These are phyloP conservation scores for Mortierella sp. DNA, from an alignment of 371 early-diverging fungal species.

Conservation along the genomic window DNA sequence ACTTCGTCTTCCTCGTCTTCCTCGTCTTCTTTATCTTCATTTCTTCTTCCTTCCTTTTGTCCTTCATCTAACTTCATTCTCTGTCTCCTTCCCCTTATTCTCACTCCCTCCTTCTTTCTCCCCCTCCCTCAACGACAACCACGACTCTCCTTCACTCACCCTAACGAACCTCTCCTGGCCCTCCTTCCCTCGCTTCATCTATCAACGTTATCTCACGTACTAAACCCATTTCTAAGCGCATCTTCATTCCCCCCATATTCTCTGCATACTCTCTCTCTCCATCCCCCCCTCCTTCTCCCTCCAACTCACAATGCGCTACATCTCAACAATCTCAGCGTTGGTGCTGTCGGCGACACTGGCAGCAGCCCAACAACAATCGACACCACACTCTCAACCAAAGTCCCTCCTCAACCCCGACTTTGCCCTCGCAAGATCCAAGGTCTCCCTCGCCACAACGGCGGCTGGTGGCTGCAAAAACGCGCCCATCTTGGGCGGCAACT, in stretches of 20 bases:
- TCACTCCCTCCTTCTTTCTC: neutral
- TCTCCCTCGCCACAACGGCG: constrained; percentile 2
- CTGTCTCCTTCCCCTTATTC: neutral
- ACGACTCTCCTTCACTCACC: neutral
- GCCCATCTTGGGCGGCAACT: constrained; percentile 48
- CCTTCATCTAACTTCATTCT: neutral
- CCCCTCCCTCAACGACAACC: neutral
- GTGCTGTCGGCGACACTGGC: constrained; percentile 29
- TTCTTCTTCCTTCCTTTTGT: no score
- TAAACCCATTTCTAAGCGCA: neutral
- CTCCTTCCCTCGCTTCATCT: neutral
- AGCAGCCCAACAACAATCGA: constrained; percentile 12
- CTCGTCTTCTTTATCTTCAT: neutral
- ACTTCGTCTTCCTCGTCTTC: neutral
- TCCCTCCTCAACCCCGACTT: constrained; percentile 25
- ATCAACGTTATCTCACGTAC: neutral
- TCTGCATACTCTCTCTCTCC: neutral
- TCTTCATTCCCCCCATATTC: neutral
- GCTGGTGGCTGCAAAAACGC: constrained; percentile 26
- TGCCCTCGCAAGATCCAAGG: constrained; percentile 4
- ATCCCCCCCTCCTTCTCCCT: no score
- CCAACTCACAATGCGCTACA: constrained; percentile 23
- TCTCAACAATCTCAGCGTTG: constrained; percentile 19
- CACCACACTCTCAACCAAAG: constrained; percentile 7
- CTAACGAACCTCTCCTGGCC: constrained; percentile 2